phyloP scores from a whole-genome alignment of 441 rosid genomes.

The Breynia disticha region DNA sequence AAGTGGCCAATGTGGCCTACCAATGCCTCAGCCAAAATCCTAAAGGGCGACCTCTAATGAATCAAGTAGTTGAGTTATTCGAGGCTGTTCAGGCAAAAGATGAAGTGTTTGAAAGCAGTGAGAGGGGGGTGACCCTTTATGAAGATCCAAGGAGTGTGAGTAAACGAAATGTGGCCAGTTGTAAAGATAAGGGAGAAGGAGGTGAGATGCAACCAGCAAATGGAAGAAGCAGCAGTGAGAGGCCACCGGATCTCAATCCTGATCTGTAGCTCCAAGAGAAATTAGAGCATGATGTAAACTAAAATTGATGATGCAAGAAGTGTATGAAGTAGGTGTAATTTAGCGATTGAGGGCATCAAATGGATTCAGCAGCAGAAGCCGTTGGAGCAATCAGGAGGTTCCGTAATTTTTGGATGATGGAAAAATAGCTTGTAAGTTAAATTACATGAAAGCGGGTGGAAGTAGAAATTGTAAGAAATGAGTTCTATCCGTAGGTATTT shows the following conservation, averaged over 20 bases:
- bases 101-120: conserved; percentile 29
- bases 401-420: neutral
- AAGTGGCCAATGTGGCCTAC: conserved; percentile 71
- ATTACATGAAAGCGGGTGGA: conserved; percentile 4
- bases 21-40: conserved; percentile 98
- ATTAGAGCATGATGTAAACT: conserved; percentile 20
- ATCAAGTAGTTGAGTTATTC: conserved; percentile 72
- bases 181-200: conserved; percentile 15
- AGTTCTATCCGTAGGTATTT: conserved; percentile 22
- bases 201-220: conserved; percentile 22
- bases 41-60: conserved; percentile 91
- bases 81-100: conserved; percentile 47
- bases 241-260: conserved; percentile 16
- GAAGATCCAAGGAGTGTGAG: conserved; percentile 38
- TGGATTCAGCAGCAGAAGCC: neutral
- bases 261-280: conserved; percentile 20
- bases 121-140: conserved; percentile 35
- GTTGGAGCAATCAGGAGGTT: neutral
- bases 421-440: conserved; percentile 2
- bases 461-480: conserved; percentile 24
- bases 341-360: too few relatives aligned
- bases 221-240: conserved; percentile 47
- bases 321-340: too few relatives aligned
- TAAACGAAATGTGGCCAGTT: neutral
- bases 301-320: conserved; percentile 2